Evolutionary conservation across 2,329 filamentous ascomycete genomes (phyloP), one percentile per base, ranked within the genome.

Genomic region (Fusarium veterinarium): DNA sequence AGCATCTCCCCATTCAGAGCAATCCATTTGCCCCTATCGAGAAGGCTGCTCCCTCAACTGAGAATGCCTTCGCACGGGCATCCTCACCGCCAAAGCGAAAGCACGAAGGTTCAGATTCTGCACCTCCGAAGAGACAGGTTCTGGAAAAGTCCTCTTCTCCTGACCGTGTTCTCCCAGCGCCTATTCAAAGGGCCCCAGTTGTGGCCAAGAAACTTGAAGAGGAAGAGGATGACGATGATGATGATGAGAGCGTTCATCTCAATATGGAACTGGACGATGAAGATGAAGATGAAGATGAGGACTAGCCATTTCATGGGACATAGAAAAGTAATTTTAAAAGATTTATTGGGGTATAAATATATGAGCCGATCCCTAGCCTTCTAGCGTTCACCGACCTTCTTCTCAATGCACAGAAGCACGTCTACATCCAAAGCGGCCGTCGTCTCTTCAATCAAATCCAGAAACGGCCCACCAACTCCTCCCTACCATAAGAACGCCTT

Each of bases 191-290:
- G 52, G 70, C 64, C 20, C 52, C 57, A n/a, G 60, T 74, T 23
- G 79, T 48, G 30, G 59, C 75, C 16, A 79, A 60, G 6, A 78
- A 74, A 1, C 80, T 37, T 17, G 65, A 63, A 6, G 78, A 75
- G 2, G 80, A 79, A 10, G 52, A 41, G 5, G 62, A 64, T 8
- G 84, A 81, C 2, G 84, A 84, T n/a, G 84, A 85, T 25, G 84
- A 84, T 28, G 87, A 89, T 62, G 87, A 85, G 60, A 90, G 88
- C 65, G 85, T 90, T 17, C 86, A 90, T 79, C 80, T 90, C 63
- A 88, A 90, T 60, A 90, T 90, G 87, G 87, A 88, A 49, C 78
- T 90, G 14, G 88, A 90, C 14, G 86, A 87, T 23, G 86, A 25
- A 25, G 23, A 85, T 1, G 84, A 85, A 20, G 84, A 78, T 6